A percentile compares a stretch with the other conserved stretches of the same genome.
phyloP scores from a whole-genome alignment of 805 yeast species.

The Suhomyces pyralidae region DNA sequence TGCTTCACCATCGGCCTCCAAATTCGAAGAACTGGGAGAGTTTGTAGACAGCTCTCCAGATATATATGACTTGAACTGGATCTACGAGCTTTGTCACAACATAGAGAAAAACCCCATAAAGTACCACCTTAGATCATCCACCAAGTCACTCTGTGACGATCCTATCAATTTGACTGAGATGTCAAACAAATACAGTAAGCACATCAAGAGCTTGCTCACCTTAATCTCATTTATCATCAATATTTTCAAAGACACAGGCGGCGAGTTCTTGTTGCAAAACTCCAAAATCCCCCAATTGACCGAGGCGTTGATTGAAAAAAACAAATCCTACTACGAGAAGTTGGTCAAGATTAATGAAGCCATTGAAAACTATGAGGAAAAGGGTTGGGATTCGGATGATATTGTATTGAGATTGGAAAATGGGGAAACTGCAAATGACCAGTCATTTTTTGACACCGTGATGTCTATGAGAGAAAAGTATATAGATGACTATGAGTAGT shows the following conservation, averaged over 20 bases:
- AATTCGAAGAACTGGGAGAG: background rate
- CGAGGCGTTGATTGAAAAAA: constrained; percentile 19
- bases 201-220: constrained; percentile 22
- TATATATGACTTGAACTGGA: constrained; percentile 26
- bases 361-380: constrained; percentile 31
- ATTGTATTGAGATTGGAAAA: constrained; percentile 30
- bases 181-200: constrained; percentile 15
- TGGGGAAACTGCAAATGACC: constrained; percentile 8
- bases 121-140: constrained; percentile 44
- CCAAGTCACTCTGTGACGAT: constrained; percentile 29
- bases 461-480: constrained; percentile 22
- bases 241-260: constrained; percentile 28
- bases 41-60: background rate
- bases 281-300: constrained; percentile 36
- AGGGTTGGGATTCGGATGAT: constrained; percentile 39
- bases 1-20: background rate
- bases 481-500: constrained; percentile 22
- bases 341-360: constrained; percentile 20
- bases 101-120: constrained; percentile 47
- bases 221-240: constrained; percentile 29
- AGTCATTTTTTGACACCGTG: constrained; percentile 24
- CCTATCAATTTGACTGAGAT: constrained; percentile 38
- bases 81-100: constrained; percentile 40
- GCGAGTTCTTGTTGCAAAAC: constrained; percentile 33
- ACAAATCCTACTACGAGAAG: constrained; percentile 19